Percentiles rank a stretch among this genome's conserved stretches.
Evolutionary conservation across 208 protist genomes (phyloP).

Genomic region (Acanthamoeba divionensis): DNA sequence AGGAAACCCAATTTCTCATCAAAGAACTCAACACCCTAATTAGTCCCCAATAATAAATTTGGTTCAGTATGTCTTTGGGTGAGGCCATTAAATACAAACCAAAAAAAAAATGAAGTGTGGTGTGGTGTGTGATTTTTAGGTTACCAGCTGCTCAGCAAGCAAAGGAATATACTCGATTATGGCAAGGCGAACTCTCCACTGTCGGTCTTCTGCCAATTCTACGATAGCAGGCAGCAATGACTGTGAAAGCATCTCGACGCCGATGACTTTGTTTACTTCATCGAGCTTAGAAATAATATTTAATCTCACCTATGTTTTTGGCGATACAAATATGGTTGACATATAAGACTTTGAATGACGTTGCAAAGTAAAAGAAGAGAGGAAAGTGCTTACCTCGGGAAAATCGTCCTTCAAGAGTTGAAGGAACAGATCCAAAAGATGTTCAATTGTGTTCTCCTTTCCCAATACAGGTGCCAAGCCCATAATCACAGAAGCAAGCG

Average conservation of each 20-base stretch:
- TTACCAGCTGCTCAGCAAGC: constrained; percentile 79
- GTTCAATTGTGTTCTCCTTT: constrained; percentile 80
- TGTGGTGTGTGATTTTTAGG: background rate
- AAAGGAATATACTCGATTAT: constrained; percentile 89
- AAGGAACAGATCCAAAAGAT: constrained; percentile 85
- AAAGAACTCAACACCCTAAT: constrained; percentile 84
- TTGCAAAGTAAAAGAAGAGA: background rate
- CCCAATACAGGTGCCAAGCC: constrained; percentile 81
- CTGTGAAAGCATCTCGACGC: constrained; percentile 79
- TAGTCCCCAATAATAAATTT: background rate
- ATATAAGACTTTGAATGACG: too few species aligned
- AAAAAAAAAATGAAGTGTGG: background rate
- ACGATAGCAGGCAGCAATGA: constrained; percentile 85
- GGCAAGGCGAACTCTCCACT: constrained; percentile 88
- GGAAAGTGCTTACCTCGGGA: constrained; percentile 63
- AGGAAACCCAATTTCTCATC: constrained; percentile 84
- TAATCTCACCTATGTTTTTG: constrained; percentile 79
- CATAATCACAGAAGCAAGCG: constrained; percentile 84
- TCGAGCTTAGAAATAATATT: constrained; percentile 88
- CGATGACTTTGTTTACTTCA: constrained; percentile 79
- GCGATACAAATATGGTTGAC: too few species aligned
- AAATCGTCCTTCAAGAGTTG: constrained; percentile 85
- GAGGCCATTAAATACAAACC: background rate
- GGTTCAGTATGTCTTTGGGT: background rate
- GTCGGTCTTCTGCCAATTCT: constrained; percentile 86